Evolutionary conservation across 768 basidiomycete species (phyloP), one percentile per base, ranked within the genome.

Genomic region (Termitomyces sp.): DNA sequence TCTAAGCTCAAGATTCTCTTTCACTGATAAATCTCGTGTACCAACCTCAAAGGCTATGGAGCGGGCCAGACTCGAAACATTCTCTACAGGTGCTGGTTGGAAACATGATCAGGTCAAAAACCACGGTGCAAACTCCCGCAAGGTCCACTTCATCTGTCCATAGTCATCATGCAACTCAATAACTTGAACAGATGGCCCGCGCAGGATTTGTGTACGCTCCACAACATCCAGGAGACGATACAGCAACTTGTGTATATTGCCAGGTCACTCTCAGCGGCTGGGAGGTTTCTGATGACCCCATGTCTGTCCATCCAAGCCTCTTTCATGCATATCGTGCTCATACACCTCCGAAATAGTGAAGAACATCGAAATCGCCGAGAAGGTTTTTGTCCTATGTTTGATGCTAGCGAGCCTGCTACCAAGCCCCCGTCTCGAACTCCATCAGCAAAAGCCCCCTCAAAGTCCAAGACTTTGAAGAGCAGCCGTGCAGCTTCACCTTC

Each of bases 131-230:
- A 84, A 74, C 39, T 88, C 90, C 10, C 79, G 78, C 68, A 89
- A 86, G 76, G 92, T 87, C 59, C 5, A 62, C 3, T 31, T 5
- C 47, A 13, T 29, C 8, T 18, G n/a, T 16, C 8, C 5, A 7
- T 0, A 24, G 46, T 50, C 13, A n/a, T 2, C 51, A 6, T 26
- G 15, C n/a, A 34, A 28, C 58, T 24, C 44, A n/a, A 62, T 48
- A 41, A 1, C 15, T 51, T 56, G 47, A 20, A 16, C 61, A 94
- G 94, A 87, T 98, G 82, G 90, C 94, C 0, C 83, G 82, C 62
- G 93, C 94, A 3, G 95, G 95, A 8, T 97, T 96, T 66, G 81
- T 92, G 0, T 92, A 81, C 68, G 86, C 85, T 0, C 90, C 93
- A 2, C 81, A 85, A 56, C 71, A 76, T 13, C 64, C 75, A 1